A percentile compares a stretch with the other conserved stretches of the same genome.
Conservation (phyloP, 345 rosid species). For the Rhodamnia argentea region DNA sequence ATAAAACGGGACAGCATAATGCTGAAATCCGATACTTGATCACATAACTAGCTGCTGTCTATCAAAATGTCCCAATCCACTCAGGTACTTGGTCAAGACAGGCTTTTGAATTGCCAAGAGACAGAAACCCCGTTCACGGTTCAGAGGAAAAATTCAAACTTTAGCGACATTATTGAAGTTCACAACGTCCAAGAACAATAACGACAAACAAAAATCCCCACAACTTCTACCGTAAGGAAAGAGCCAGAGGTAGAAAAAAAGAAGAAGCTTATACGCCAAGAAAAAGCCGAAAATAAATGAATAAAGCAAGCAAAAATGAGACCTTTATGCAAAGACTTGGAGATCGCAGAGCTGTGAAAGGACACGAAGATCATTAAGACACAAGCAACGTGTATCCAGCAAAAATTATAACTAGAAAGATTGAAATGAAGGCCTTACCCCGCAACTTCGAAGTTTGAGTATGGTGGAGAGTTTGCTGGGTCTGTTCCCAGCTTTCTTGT, state of each 20-base stretch:
- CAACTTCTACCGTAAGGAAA: background rate
- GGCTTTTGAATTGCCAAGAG: background rate
- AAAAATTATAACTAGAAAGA: background rate
- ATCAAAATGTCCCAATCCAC: background rate
- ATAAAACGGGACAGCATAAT: background rate
- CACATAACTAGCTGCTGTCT: background rate
- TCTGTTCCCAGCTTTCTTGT: background rate
- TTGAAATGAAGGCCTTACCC: background rate
- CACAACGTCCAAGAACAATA: background rate
- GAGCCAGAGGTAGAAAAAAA: too few species aligned
- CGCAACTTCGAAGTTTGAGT: background rate
- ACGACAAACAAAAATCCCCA: background rate
- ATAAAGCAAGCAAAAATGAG: background rate
- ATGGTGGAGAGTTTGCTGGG: background rate
- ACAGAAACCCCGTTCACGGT: background rate
- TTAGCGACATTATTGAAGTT: background rate
- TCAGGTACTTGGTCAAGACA: background rate
- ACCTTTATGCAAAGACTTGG: background rate
- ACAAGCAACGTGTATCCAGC: background rate
- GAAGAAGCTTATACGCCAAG: background rate
- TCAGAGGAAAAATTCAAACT: background rate
- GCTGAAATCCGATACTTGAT: background rate
- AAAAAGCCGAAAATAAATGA: background rate
- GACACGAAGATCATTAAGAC: background rate
- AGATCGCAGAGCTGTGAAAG: background rate